Base-by-base conservation (phyloP, 208 protist genomes). In the Phytomonas francai region DNA sequence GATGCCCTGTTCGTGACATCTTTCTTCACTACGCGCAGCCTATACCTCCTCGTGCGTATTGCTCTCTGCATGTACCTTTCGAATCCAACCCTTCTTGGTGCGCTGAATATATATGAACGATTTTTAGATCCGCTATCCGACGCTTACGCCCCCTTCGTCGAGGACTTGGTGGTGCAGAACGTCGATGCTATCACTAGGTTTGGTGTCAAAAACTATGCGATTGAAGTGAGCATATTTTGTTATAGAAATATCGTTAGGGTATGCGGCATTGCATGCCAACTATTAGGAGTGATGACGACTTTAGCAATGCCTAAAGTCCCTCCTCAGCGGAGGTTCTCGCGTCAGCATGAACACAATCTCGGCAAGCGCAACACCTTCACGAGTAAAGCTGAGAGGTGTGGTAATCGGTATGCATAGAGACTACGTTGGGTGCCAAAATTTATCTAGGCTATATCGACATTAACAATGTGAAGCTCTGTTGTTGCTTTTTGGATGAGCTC, bases 51-150 rank as follows among this genome's bases (percentile, higher is more conserved):
- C 11, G 70, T 71, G 27, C 83, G 88, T 34, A 89, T 91, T 39
- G 69, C 83, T 16, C 42, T 89, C 0, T 78, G 76, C 12, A 49
- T 91, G 22, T 94, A 91, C 70, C 72, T 89, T 32, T 63, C 79
- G 19, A 79, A 94, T 56, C 81, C 83, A 22, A 79, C 71, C 54
- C 81, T 89, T 61, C 67, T 80, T 30, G 88, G 88, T 4, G 85
- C 88, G 9, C 51, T 77, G 62, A 49, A 58, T 7, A 62, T 83
- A 30, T 91, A 94, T 65, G 74, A 85, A 25, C 68, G 61, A 42
- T 67, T 85, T 27, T 85, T 89, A 45, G 73, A 76, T 25, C 34
- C 56, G 12, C 30, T 82, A 11, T 75, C 89, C 3, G 76, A 87
- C 33, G 59, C 27, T n/a, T 90, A 94, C 62, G 67, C 63, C 0